Conservation (phyloP, 352 stramenopile species). For the Pythium grandisporangium region DNA sequence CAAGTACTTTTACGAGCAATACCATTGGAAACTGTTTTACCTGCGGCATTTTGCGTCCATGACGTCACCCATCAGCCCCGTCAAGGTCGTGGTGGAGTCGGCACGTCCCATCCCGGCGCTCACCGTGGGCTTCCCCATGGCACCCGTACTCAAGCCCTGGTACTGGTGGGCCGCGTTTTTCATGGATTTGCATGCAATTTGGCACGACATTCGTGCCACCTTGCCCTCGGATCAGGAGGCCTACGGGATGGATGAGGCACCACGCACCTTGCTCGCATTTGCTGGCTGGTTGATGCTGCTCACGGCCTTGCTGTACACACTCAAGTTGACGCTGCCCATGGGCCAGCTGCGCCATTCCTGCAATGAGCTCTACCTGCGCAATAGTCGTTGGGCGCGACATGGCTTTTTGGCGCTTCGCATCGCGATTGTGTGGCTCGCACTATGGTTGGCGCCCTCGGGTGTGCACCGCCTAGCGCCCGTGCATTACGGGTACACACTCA, state of each 20-base stretch:
- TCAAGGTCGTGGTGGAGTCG: conserved; percentile 81
- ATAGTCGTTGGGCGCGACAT: conserved; percentile 31
- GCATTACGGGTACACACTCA: conserved; percentile 66
- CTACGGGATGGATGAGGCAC: conserved; percentile 58
- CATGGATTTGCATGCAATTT: conserved; percentile 73
- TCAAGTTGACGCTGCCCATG: conserved; percentile 64
- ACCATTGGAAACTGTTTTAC: conserved; percentile 85
- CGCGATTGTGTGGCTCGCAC: conserved; percentile 40
- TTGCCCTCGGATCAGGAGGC: conserved; percentile 53
- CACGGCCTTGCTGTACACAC: conserved; percentile 44
- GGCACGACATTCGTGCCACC: conserved; percentile 78
- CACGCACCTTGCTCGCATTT: conserved; percentile 56
- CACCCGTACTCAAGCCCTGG: conserved; percentile 82
- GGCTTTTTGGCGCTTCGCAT: conserved; percentile 51
- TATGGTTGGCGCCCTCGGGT: conserved; percentile 40
- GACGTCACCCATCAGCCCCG: conserved; percentile 76
- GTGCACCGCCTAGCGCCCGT: conserved; percentile 67
- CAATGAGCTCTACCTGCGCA: conserved; percentile 43
- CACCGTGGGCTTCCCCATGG: conserved; percentile 82
- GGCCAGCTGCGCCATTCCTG: conserved; percentile 44
- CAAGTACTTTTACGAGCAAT: conserved; percentile 88
- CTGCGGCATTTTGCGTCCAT: conserved; percentile 79
- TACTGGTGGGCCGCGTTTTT: conserved; percentile 83
- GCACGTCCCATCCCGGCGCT: conserved; percentile 66
- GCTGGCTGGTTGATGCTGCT: conserved; percentile 44